phyloP scores from a whole-genome alignment of 2,329 filamentous ascomycete species.

The Cercospora zeina region DNA sequence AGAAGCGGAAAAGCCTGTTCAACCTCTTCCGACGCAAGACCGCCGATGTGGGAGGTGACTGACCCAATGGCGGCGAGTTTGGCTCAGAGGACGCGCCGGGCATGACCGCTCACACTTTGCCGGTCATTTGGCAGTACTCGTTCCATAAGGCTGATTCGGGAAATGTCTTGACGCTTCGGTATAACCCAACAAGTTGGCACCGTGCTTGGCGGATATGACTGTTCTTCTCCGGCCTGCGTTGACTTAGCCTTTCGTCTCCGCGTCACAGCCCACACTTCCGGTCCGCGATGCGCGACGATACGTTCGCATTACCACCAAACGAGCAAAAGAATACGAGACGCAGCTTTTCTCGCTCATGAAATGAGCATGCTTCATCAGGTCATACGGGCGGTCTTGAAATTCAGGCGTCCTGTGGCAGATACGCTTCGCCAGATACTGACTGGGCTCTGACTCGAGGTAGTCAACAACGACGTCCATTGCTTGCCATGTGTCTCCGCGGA shows the following conservation, averaged over 20 bases:
- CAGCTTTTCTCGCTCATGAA: not conserved
- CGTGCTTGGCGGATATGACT: not conserved
- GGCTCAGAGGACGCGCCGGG: not conserved
- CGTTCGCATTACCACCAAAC: too few species aligned
- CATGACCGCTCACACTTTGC: not conserved
- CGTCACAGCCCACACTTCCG: not conserved
- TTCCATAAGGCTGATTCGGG: not conserved
- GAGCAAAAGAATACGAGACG: not conserved
- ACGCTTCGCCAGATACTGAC: not conserved
- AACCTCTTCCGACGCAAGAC: slow-evolving; percentile 27
- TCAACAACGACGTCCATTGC: not conserved
- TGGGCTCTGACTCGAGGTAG: not conserved
- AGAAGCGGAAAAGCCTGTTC: slow-evolving; percentile 28
- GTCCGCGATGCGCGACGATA: not conserved
- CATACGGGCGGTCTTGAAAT: not conserved
- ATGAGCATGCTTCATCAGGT: not conserved
- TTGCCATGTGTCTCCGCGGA: not conserved
- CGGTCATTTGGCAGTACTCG: not conserved
- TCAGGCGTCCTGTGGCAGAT: not conserved
- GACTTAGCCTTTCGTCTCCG: not conserved
- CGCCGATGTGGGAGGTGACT: not conserved
- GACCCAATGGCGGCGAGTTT: not conserved
- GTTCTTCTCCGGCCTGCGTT: not conserved
- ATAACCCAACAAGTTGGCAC: not conserved
- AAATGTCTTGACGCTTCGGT: not conserved